Conservation (phyloP, 1,284 basidiomycete genomes). For the Pholiota adiposa region DNA sequence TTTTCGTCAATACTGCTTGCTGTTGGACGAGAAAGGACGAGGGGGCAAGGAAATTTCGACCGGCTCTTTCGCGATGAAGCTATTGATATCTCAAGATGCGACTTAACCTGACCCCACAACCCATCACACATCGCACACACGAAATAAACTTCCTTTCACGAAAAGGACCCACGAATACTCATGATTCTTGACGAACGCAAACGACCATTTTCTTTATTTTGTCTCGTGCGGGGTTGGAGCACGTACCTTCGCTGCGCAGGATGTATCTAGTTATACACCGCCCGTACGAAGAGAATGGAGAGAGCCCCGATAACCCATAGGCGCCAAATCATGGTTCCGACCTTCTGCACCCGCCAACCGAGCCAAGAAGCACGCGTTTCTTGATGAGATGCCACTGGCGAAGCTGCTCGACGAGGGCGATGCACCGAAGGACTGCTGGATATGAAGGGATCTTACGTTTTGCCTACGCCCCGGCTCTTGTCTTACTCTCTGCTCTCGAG, state of each 20-base stretch:
- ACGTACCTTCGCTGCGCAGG: not conserved
- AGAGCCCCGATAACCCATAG: not conserved
- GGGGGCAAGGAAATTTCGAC: constrained; percentile 4
- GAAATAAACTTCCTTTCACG: not conserved
- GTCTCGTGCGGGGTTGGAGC: constrained; percentile 10
- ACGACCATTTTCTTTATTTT: constrained; percentile 14
- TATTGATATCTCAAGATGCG: constrained; percentile 19
- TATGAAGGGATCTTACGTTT: constrained; percentile 19
- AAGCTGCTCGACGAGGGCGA: constrained; percentile 12
- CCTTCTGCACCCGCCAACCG: constrained; percentile 13
- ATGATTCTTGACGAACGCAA: constrained; percentile 54
- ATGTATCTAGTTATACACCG: not conserved
- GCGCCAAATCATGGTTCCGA: constrained; percentile 2
- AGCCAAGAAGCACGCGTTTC: constrained; percentile 16
- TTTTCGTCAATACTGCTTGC: constrained; percentile 24
- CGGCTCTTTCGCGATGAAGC: constrained; percentile 11
- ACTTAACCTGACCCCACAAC: constrained; percentile 10
- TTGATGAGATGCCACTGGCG: constrained; percentile 18
- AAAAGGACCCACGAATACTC: constrained; percentile 36
- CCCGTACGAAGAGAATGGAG: not conserved
- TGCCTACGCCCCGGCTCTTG: constrained; percentile 6
- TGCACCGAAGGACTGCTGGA: constrained; percentile 14
- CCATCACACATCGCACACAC: constrained; percentile 14
- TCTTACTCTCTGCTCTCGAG: constrained; percentile 11
- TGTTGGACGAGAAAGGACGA: constrained; percentile 11